These are phyloP conservation scores for Yarrowia osloensis DNA, from an alignment of 805 yeast species.

Conservation along the genomic window DNA sequence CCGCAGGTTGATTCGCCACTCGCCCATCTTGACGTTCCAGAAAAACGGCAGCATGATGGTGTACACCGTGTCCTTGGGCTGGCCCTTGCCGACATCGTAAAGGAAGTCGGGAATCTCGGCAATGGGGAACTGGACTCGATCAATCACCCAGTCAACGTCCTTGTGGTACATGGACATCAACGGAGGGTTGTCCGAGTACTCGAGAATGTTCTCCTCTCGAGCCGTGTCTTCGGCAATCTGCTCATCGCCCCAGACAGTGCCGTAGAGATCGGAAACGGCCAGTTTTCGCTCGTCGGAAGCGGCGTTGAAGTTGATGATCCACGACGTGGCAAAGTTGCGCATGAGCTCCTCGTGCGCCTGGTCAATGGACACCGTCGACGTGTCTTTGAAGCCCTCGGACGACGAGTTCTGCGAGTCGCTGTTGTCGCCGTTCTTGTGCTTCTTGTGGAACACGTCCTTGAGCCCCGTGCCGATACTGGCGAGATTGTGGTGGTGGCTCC, in stretches of 20 bases:
- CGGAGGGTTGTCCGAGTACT: conserved; percentile 52
- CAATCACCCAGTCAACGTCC: conserved; percentile 52
- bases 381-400: conserved; percentile 26
- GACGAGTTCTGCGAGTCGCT: neutral
- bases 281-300: conserved; percentile 39
- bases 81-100: conserved; percentile 75
- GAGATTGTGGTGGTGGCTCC: neutral
- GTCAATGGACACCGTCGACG: conserved; percentile 37
- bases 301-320: conserved; percentile 66
- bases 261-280: conserved; percentile 47
- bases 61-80: conserved; percentile 69
- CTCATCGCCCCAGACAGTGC: conserved; percentile 39
- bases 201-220: conserved; percentile 51
- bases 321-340: conserved; percentile 57
- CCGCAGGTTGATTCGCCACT: conserved; percentile 68
- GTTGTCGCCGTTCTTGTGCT: conserved; percentile 1
- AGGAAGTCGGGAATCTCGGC: conserved; percentile 62
- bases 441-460: conserved; percentile 23
- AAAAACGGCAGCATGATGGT: conserved; percentile 68
- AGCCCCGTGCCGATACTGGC: conserved; percentile 15
- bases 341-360: conserved; percentile 46
- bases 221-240: conserved; percentile 44
- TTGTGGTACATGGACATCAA: conserved; percentile 55
- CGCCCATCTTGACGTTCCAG: conserved; percentile 58
- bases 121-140: conserved; percentile 54